phyloP scores from a whole-genome alignment of 495 filamentous ascomycete genomes.

The Tetracladium marchalianum region DNA sequence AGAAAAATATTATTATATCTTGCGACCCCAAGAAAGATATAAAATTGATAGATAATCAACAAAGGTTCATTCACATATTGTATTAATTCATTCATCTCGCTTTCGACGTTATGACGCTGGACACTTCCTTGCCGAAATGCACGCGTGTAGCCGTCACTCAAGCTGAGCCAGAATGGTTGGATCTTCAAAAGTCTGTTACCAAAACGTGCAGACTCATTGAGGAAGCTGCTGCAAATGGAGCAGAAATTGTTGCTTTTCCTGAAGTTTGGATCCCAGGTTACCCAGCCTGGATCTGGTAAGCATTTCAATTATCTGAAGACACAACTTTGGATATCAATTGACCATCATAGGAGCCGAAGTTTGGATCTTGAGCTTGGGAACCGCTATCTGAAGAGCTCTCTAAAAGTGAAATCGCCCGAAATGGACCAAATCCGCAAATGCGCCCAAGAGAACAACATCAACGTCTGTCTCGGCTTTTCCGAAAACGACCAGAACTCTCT shows the following conservation, averaged over 20 bases:
- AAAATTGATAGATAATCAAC: too few species aligned
- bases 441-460: conserved; percentile 33
- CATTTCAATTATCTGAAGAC: conserved; percentile 1
- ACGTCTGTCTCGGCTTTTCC: conserved; percentile 43
- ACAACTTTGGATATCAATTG: conserved; percentile 13
- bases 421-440: conserved; percentile 33
- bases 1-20: too few species aligned
- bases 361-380: conserved; percentile 25
- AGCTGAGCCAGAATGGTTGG: conserved; percentile 44
- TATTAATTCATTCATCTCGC: too few species aligned
- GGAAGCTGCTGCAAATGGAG: conserved; percentile 40
- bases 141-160: conserved; percentile 38
- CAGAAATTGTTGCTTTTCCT: conserved; percentile 42
- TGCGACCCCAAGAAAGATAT: too few species aligned
- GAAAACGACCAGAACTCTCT: conserved; percentile 36
- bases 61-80: too few species aligned
- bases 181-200: conserved; percentile 34
- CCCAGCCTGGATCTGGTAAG: conserved; percentile 49
- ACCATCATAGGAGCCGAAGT: conserved; percentile 19
- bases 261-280: conserved; percentile 49
- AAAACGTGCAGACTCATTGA: conserved; percentile 43
- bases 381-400: conserved; percentile 42
- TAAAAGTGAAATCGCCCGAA: conserved; percentile 31
- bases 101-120: too few species aligned
- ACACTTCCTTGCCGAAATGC: too few species aligned